These are phyloP conservation scores for Pichia deserticola DNA, from an alignment of 805 yeast genomes.

Conservation along the genomic window DNA sequence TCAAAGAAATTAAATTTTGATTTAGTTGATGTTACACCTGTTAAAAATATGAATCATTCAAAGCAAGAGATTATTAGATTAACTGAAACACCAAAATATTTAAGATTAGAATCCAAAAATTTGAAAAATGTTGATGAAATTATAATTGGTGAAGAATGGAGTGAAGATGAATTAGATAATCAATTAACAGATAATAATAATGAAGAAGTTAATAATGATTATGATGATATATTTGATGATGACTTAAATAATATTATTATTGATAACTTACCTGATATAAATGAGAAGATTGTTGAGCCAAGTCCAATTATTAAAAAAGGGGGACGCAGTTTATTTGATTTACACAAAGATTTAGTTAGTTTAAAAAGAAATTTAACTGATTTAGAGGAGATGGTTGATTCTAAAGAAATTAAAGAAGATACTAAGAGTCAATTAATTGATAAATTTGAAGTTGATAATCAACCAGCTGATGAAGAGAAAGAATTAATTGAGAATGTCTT, in stretches of 20 bases:
- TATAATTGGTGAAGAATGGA: slow-evolving; percentile 5
- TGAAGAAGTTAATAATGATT: background rate
- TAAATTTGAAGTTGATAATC: background rate
- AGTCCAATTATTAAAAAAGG: slow-evolving; percentile 7
- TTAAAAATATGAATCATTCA: background rate
- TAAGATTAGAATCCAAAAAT: slow-evolving; percentile 11
- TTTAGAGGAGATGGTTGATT: slow-evolving; percentile 1
- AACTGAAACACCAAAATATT: slow-evolving; percentile 20
- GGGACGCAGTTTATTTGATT: slow-evolving; percentile 9
- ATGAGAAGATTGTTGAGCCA: slow-evolving; percentile 2
- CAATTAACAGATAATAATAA: background rate
- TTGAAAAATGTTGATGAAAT: slow-evolving; percentile 4
- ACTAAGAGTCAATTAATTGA: slow-evolving; percentile 11
- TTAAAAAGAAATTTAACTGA: slow-evolving; percentile 7
- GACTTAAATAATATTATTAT: background rate
- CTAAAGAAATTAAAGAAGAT: background rate
- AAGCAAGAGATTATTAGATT: background rate
- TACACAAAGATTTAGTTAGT: slow-evolving; percentile 5
- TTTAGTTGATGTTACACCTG: slow-evolving; percentile 10
- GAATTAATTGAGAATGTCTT: slow-evolving; percentile 1
- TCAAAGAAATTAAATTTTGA: slow-evolving; percentile 2
- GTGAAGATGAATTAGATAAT: background rate
- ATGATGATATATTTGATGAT: background rate
- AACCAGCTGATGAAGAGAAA: slow-evolving; percentile 9
- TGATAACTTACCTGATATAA: background rate